Conservation (phyloP, 208 protist species). For the Leptomonas pyrrhocoris region DNA sequence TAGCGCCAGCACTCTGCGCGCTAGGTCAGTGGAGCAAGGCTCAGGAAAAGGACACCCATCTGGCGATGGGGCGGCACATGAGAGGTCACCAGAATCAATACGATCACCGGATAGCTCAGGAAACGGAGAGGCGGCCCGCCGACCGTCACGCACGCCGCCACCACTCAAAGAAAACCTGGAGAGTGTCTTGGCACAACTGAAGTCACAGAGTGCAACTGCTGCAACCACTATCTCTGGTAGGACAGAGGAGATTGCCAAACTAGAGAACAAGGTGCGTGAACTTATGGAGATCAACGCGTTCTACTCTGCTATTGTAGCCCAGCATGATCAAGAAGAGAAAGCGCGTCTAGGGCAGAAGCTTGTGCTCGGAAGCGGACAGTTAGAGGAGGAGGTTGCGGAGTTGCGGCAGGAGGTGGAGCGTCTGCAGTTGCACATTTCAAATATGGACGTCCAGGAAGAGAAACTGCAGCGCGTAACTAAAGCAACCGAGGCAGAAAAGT, state of each 20-base stretch:
- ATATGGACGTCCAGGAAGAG: slow-evolving; percentile 43
- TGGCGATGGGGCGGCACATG: slow-evolving; percentile 2
- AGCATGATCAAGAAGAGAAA: slow-evolving; percentile 71
- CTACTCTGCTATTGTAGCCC: slow-evolving; percentile 78
- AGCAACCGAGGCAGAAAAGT: slow-evolving; percentile 43
- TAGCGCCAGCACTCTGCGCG: neutral
- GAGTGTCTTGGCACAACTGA: neutral
- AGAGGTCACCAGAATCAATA: slow-evolving; percentile 2
- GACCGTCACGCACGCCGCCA: slow-evolving; percentile 7
- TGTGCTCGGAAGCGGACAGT: neutral
- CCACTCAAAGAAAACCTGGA: slow-evolving; percentile 14
- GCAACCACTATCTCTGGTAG: slow-evolving; percentile 38
- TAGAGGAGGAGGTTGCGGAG: slow-evolving; percentile 21
- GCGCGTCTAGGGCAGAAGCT: slow-evolving; percentile 26
- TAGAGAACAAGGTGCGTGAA: slow-evolving; percentile 72
- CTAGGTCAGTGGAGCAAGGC: slow-evolving; percentile 3
- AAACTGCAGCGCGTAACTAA: slow-evolving; percentile 45
- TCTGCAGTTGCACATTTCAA: slow-evolving; percentile 39
- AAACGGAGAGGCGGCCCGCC: slow-evolving; percentile 3
- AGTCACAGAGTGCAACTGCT: slow-evolving; percentile 23
- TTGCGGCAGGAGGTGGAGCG: slow-evolving; percentile 27
- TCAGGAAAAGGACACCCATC: slow-evolving; percentile 8
- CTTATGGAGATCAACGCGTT: slow-evolving; percentile 82
- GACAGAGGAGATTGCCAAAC: slow-evolving; percentile 59
- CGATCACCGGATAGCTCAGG: slow-evolving; percentile 2